Base-by-base conservation (phyloP, 2,329 filamentous ascomycete species). In the Fusarium sp. region DNA sequence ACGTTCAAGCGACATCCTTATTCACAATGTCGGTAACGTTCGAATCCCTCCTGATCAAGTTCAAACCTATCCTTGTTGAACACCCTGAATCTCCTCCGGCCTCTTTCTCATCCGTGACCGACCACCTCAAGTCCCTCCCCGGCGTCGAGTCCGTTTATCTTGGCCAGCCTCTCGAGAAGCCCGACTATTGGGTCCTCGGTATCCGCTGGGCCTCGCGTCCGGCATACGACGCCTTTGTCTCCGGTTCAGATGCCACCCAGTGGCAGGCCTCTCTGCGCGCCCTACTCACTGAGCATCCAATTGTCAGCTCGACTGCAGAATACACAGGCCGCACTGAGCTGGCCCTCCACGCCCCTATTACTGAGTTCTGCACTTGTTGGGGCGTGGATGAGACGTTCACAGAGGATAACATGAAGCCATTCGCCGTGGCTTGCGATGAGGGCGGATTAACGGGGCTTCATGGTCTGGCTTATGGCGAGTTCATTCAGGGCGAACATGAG, bases 171-270 rank as follows among this genome's bases (percentile, higher is more conserved):
- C 55, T 79, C 49, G 80, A 82, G 66, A 71, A 76, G 24, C 76
- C 79, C 9, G 69, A 70, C 22, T 71, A 64, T 34, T 80, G 76
- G 74, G 69, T 76, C 46, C 73, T 78, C 56, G 70, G 78, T 50
- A 72, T 79, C 28, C 74, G 75, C 55, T 82, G 80, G 80, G 62
- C 70, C 43, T 79, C 78, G 10, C 56, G 65, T 9, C 71, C 71
- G 36, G 77, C 77, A 46, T 75, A 80, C 67, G 70, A 76, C 60
- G 78, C 78, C 63, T 85, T 84, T 64, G 77, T 80, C 63, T 77
- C 78, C 59, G 82, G 80, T 8, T 78, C 80, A 26, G 78, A 75
- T 63, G 81, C 80, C 55, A 78, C 80, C 49, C 80, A 78, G 67
- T 82, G 81, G 72, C 76, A 81, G 19, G 78, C 78, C 39, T 78